Evolutionary conservation across 2,329 filamentous ascomycete species (phyloP), one percentile per base, ranked within the genome.

Genomic region (Cytospora piceae): DNA sequence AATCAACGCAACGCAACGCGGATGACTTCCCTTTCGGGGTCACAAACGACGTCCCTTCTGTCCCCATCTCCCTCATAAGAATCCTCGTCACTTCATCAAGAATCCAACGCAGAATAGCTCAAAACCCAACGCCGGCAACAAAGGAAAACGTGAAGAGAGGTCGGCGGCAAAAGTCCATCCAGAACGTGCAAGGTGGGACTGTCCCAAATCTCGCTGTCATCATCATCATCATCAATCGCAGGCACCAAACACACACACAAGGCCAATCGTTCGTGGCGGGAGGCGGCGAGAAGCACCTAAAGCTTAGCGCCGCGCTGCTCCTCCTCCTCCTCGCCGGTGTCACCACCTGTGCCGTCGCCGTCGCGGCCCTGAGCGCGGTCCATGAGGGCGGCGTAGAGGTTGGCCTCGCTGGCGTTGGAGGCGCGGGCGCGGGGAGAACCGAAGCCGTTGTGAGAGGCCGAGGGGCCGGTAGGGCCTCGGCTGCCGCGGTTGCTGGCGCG

Each of bases 261-360:
- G 2, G n/a, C 11, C 31, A 7, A 8, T 22, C 5, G 11, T 14
- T 12, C 1, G 15, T 0, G 22, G 9, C 2, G 12, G 39, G n/a
- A 17, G 37, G 54, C 4, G 7, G 27, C 6, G 7, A 20, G 6
- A 14, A 46, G 11, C n/a, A 20, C 14, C 46, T 46, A 63, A 20
- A 63, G 61, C 2, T 42, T 54, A 20, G 61, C 61, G 15, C 61
- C 61, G 31, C 61, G 61, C 61, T 57, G 61, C 61, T 63, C 42
- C 27, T 51, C 55, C 4, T 52, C 58, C 27, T n/a, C 51, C 22
- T 54, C 31, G 15, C 24, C 51, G 1, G 32, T 53, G 4, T 61
- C 63, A 2, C 31, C 53, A 2, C 37, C 46, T 22, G n/a, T 32
- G 39, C 17, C 52, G 12, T 51, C 29, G 24, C 37, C 58, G 31